phyloP scores from a whole-genome alignment of 2,329 filamentous ascomycete genomes.

The Monosporascus sp. region DNA sequence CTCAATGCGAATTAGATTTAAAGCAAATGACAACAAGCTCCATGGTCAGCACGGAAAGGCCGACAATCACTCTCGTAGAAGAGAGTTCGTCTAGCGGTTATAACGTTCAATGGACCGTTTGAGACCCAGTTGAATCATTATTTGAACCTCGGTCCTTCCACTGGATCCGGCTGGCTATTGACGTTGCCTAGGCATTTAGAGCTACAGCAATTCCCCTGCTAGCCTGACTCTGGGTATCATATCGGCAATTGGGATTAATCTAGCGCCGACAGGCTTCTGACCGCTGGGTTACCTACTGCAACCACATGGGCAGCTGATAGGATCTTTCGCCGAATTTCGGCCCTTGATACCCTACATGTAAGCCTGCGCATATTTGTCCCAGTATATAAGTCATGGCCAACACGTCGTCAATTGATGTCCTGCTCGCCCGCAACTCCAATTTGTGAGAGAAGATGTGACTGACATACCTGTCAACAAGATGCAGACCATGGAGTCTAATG shows the following conservation, averaged over 20 bases:
- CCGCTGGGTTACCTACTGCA: too few relatives aligned
- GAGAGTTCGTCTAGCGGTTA: not conserved
- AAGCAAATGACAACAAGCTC: not conserved
- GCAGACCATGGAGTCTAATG: too few relatives aligned
- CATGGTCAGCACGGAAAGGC: not conserved
- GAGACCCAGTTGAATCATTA: not conserved
- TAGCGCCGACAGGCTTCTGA: not conserved
- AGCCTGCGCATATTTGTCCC: too few relatives aligned
- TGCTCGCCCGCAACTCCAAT: too few relatives aligned
- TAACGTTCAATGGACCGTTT: not conserved
- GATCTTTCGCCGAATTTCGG: too few relatives aligned
- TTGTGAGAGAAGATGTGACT: too few relatives aligned
- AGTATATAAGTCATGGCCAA: too few relatives aligned
- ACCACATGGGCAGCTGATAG: too few relatives aligned
- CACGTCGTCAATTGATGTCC: too few relatives aligned
- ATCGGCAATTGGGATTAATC: not conserved
- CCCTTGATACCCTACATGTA: too few relatives aligned
- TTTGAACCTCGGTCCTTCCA: not conserved
- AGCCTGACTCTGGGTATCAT: not conserved
- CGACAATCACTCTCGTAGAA: not conserved
- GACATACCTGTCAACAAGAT: too few relatives aligned
- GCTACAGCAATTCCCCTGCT: not conserved
- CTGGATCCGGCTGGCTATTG: not conserved
- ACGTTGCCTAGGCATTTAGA: not conserved
- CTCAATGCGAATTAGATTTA: not conserved